Percentiles rank a stretch among this genome's conserved stretches.
phyloP scores from a whole-genome alignment of 495 filamentous ascomycete species.

The Ramalina peruviana region DNA sequence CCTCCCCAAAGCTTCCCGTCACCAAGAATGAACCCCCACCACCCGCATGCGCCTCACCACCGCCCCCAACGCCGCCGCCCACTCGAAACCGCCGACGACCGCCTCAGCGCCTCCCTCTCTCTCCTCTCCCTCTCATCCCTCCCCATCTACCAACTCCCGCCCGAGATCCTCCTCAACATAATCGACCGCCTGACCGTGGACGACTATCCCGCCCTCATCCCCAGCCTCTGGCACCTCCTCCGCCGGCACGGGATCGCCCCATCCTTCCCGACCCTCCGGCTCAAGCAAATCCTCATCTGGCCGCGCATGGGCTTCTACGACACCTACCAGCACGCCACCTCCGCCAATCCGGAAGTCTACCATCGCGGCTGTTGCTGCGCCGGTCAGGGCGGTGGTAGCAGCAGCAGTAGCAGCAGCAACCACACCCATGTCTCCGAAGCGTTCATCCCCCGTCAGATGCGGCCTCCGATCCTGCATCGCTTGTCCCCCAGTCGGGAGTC shows the following conservation, averaged over 20 bases:
- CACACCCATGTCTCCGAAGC: too few species aligned
- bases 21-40: background rate
- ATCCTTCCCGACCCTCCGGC: constrained; percentile 1
- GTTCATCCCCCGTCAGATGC: background rate
- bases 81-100: constrained; percentile 3
- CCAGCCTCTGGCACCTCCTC: constrained; percentile 25
- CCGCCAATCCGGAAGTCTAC: background rate
- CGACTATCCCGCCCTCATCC: constrained; percentile 24
- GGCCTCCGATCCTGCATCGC: constrained; percentile 1
- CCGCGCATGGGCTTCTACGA: constrained; percentile 8
- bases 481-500: background rate
- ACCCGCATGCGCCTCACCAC: background rate
- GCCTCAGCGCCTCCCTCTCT: constrained; percentile 5
- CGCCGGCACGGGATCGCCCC: constrained; percentile 14
- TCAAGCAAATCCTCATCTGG: constrained; percentile 8
- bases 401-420: too few species aligned
- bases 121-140: constrained; percentile 7
- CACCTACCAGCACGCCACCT: constrained; percentile 7
- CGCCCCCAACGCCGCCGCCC: background rate
- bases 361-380: background rate
- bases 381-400: too few species aligned
- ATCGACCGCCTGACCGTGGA: constrained; percentile 21
- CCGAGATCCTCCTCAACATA: constrained; percentile 28
- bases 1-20: background rate
- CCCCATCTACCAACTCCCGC: constrained; percentile 22